These are phyloP conservation scores for Fusarium sp. DNA, from an alignment of 2,329 filamentous ascomycete species.

Conservation along the genomic window DNA sequence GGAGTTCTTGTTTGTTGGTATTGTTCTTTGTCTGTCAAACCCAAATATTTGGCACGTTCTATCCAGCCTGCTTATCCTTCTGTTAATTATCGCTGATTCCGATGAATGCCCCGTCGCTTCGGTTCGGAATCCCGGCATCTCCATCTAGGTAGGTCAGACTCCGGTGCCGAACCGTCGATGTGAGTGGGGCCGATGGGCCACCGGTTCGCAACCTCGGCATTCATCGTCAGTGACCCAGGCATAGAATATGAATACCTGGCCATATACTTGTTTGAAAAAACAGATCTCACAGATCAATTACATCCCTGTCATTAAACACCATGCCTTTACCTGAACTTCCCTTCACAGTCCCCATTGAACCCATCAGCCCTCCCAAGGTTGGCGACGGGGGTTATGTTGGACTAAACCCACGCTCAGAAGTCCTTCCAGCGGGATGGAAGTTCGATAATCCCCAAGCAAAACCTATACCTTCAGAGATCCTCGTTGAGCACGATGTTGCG, in stretches of 20 bases:
- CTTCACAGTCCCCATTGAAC: conserved; percentile 12
- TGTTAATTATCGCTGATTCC: rapidly evolving
- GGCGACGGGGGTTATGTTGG: conserved; percentile 15
- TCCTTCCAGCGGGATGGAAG: conserved; percentile 10
- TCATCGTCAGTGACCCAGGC: not conserved
- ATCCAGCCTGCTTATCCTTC: conserved; percentile 4
- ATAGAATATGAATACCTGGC: conserved; percentile 10
- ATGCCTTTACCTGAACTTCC: conserved; percentile 19
- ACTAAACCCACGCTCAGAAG: conserved; percentile 12
- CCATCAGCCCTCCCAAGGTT: conserved; percentile 3
- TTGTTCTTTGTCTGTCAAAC: too few species aligned
- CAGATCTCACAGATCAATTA: not conserved
- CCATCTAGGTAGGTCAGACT: not conserved
- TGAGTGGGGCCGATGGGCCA: conserved; percentile 14
- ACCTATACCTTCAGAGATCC: not conserved
- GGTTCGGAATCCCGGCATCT: conserved; percentile 12
- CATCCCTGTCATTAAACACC: not conserved
- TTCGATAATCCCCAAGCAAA: not conserved
- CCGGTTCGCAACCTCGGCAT: conserved; percentile 16
- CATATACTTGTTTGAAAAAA: not conserved
- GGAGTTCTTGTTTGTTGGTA: too few species aligned
- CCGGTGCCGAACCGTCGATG: conserved; percentile 3
- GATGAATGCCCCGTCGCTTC: not conserved
- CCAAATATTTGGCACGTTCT: not conserved
- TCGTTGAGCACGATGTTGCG: conserved; percentile 18